These are phyloP conservation scores for Pichia sp. DNA, from an alignment of 1,139 yeast species.

Conservation along the genomic window DNA sequence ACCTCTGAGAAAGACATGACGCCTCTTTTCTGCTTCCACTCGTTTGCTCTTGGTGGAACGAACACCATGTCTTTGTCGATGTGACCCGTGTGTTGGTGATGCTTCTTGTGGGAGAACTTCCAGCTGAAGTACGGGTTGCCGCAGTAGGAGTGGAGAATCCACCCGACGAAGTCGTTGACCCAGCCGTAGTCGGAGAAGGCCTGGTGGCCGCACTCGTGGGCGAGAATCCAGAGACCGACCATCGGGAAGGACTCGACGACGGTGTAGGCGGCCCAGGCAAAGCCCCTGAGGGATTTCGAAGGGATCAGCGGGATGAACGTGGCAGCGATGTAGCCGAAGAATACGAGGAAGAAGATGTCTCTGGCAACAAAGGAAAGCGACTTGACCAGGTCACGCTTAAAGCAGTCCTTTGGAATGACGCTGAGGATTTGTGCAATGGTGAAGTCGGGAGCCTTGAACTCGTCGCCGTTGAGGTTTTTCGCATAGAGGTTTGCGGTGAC, in stretches of 20 bases:
- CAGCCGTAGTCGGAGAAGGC: conserved; percentile 71
- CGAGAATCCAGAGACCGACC: conserved; percentile 85
- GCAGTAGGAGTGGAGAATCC: conserved; percentile 75
- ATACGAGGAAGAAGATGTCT: conserved; percentile 52
- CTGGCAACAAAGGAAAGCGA: conserved; percentile 63
- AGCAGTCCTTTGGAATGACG: conserved; percentile 74
- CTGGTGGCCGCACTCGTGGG: conserved; percentile 89
- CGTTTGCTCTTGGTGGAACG: conserved; percentile 59
- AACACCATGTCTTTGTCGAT: conserved; percentile 79
- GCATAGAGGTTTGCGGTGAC: conserved; percentile 34
- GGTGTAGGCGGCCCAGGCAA: conserved; percentile 46
- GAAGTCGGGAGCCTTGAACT: conserved; percentile 68
- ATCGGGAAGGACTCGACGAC: conserved; percentile 46
- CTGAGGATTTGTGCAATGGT: conserved; percentile 68
- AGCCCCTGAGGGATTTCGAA: conserved; percentile 42
- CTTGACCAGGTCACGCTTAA: conserved; percentile 55
- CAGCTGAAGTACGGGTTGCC: conserved; percentile 84
- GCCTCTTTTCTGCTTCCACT: conserved; percentile 40
- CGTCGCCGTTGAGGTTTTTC: conserved; percentile 58
- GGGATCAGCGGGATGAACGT: conserved; percentile 51
- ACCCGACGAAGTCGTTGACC: conserved; percentile 74
- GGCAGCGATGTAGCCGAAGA: conserved; percentile 52
- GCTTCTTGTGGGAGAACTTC: conserved; percentile 79
- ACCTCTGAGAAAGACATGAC: conserved; percentile 50
- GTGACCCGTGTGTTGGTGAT: conserved; percentile 86